Evolutionary conservation across 2,329 filamentous ascomycete genomes (phyloP).

Genomic region (Trichoderma endophyticum): DNA sequence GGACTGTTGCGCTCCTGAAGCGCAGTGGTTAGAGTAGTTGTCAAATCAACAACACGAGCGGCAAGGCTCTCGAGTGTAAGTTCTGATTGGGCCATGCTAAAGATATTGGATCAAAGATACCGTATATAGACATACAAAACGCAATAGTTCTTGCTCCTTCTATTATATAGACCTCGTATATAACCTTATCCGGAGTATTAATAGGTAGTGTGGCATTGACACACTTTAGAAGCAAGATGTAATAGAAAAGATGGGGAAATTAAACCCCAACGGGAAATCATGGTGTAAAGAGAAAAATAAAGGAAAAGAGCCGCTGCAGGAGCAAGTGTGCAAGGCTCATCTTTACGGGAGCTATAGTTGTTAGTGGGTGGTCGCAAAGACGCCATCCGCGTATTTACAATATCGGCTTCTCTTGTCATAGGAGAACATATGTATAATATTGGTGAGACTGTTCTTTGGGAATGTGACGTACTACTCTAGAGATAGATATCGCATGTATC

Average conservation of each 20-base stretch:
- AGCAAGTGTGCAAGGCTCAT: background rate
- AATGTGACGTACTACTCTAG: too few relatives aligned
- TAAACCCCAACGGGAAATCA: background rate
- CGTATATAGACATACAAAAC: background rate
- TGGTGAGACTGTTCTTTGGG: background rate
- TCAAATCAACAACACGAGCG: background rate
- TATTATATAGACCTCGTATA: background rate
- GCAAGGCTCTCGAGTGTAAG: background rate
- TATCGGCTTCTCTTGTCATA: background rate
- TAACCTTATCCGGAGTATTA: background rate
- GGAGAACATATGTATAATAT: background rate
- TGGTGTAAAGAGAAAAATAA: background rate
- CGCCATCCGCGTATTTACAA: background rate
- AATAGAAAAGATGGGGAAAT: background rate
- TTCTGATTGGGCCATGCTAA: background rate
- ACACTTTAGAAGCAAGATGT: background rate
- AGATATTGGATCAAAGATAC: background rate
- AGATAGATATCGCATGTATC: too few relatives aligned
- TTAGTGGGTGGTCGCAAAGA: background rate
- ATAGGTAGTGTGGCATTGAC: background rate
- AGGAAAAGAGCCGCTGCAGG: background rate
- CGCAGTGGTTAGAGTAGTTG: background rate
- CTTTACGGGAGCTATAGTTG: background rate
- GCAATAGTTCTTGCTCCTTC: background rate
- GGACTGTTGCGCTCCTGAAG: background rate